phyloP scores from a whole-genome alignment of 2,329 filamentous ascomycete genomes.

The Botrytis pseudocinerea region DNA sequence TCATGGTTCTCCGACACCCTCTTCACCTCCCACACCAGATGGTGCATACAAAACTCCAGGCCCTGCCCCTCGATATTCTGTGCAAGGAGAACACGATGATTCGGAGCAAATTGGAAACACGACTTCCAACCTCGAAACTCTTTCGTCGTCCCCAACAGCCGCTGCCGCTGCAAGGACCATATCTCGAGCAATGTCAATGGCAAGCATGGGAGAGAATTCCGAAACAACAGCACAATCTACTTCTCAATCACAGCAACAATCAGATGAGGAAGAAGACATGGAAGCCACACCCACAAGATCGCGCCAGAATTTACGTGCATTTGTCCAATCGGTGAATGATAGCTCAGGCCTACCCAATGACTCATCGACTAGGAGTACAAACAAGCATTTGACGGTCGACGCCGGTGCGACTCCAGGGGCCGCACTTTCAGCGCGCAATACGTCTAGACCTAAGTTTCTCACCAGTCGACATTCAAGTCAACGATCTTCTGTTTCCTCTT shows the following conservation, averaged over 20 bases:
- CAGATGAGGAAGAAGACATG: slow-evolving; percentile 31
- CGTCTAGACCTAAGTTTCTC: slow-evolving; percentile 56
- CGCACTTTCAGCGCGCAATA: slow-evolving; percentile 44
- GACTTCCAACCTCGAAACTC: slow-evolving; percentile 53
- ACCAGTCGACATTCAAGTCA: slow-evolving; percentile 56
- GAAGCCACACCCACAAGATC: slow-evolving; percentile 36
- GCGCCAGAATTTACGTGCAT: slow-evolving; percentile 22
- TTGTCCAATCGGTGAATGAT: slow-evolving; percentile 30
- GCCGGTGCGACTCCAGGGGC: slow-evolving; percentile 50
- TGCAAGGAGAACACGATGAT: slow-evolving; percentile 21
- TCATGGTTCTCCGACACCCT: slow-evolving; percentile 22
- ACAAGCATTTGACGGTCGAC: slow-evolving; percentile 41
- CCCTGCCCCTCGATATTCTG: slow-evolving; percentile 18
- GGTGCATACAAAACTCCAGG: slow-evolving; percentile 37
- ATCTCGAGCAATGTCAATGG: slow-evolving; percentile 53
- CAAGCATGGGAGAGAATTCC: slow-evolving; percentile 38
- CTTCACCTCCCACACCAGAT: slow-evolving; percentile 33
- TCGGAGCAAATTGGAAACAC: slow-evolving; percentile 42
- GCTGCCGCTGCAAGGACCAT: slow-evolving; percentile 56
- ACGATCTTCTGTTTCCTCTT: slow-evolving; percentile 61
- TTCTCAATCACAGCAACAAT: slow-evolving; percentile 28
- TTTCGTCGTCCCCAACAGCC: slow-evolving; percentile 58
- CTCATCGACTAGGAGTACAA: slow-evolving; percentile 42
- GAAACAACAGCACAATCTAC: slow-evolving; percentile 26
- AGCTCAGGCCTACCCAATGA: slow-evolving; percentile 39